Base-by-base conservation (phyloP, 805 yeast species). In the Yamadazyma endophytica region DNA sequence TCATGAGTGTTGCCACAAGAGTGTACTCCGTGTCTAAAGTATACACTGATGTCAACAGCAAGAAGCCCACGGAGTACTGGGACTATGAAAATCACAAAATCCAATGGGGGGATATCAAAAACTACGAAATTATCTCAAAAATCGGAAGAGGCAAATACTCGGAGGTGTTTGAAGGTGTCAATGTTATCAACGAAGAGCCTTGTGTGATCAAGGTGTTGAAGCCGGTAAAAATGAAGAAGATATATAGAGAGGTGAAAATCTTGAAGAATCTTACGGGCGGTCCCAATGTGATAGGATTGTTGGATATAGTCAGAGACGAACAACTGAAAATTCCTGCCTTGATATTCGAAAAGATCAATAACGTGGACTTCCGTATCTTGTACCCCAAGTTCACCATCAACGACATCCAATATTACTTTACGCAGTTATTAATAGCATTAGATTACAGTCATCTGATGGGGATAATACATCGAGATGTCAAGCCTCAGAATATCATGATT, bases 371-470 rank as follows among this genome's bases (percentile, higher is more conserved):
- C 61, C 73, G 96, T 50, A 75, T 82, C 9, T 66, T 89, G 43
- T 89, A 88, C 57, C 95, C 96, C 15, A 77, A 79, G 35, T 81
- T 89, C 47, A 68, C 78, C 13, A 77, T 79, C 44, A 59, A 62
- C 30, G 96, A 89, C 53, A 80, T 88, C 42, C 76, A 85, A 45
- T 86, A 60, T 61, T 89, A 89, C 61, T 83, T 88, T 73, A 77
- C 72, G 41, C 92, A 88, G 60, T 65, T 89, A 40, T 69, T 89
- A 47, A 72, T 68, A 36, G 96, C 96, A 0, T 69, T 89, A 43
- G 94, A 89, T 61, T 88, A 73, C 56, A 82, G 85, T 33, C 97
- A 89, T 63, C 82, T 94, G 4, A 83, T 83, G 81, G 97, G 97
- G 24, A 86, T 89, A 40, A 87, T 87, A 79, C 96, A 87, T 59